Evolutionary conservation across 176 grass and related monocot genomes (phyloP), one percentile per base, ranked within the genome.

Genomic region (Neostapfia colusana): DNA sequence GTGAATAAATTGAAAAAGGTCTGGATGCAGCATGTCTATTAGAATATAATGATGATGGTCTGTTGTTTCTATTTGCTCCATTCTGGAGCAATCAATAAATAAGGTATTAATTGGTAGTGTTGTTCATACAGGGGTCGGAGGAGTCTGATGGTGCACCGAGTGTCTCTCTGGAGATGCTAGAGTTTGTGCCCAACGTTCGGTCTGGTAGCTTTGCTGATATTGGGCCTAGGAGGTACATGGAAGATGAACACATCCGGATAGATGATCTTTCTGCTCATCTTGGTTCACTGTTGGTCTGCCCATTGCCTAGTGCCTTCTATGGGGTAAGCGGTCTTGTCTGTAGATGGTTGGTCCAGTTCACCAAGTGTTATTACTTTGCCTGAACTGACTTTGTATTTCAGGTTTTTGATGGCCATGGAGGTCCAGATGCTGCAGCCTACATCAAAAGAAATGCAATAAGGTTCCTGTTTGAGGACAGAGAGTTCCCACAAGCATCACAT

Each of bases 351-450:
- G 2, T 66, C 58, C 8, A 23, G 27, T 35, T 50, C 23, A 9
- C 5, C 11, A 4, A 37, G 8, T n/a, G 42, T 43, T 74, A 44
- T 44, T 46, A 21, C 12, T 57, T 12, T 43, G 27, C 25, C 40
- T 45, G 3, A 86, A 67, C 46, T 64, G 45, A 70, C 57, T 64
- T 63, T 79, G 69, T 36, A 64, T 26, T 67, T 46, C 60, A 99
- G 95, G 87, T 99, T 1, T 99, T 99, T 71, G 95, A 99, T 86
- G 95, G 95, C 10, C 95, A 99, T 85, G 91, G 89, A 63, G 95
- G 95, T 58, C 54, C 87, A 0, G 91, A 95, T 61, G 95, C 92
- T 20, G 95, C 91, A 63, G 95, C 80, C 20, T 99, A 92, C 87
- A 90, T 99, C 81, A 99, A 95, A 78, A 88, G 87, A 49, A 89